Evolutionary conservation across 768 basidiomycete genomes (phyloP), one percentile per base, ranked within the genome.

Genomic region (Boletus pseudopeckii): DNA sequence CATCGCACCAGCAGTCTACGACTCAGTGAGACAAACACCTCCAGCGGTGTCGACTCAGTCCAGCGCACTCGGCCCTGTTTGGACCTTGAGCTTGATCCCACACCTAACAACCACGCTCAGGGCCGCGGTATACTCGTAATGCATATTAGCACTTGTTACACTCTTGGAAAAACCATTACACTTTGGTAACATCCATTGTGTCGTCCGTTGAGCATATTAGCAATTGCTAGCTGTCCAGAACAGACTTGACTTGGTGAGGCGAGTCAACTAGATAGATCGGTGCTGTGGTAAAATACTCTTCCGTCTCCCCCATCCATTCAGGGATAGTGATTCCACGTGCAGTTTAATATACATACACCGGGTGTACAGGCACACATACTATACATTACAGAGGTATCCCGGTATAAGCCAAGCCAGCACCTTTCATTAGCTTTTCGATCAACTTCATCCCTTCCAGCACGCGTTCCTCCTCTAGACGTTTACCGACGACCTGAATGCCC

Each of bases 401-500:
- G 18, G 54, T 40, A 54, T 71, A 73, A 2, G 44, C 49, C 53
- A 59, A 28, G 10, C 67, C 65, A 3, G 60, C 62, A 7, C 52
- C 51, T 41, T 55, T 62, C 60, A 70, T 57, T 13, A 68, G 42
- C n/a, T 47, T 50, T 30, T 72, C 65, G 20, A 80, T 67, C 45
- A 77, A 52, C 50, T 73, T 70, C 71, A 80, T 79, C 3, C 76
- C 76, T 54, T 73, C 73, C 37, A 81, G 51, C 2, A 76, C 77
- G 22, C 73, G 74, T 63, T 81, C 80, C 60, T 81, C 80, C 50
- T 78, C 73, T 6, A 76, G 64, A 13, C 76, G 71, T 30, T 66
- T 67, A 1, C 77, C 77, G 9, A 75, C 64, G 40, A 80, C 58
- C 58, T 79, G 76, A 22, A 80, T 63, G 2, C 74, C 73, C 4